phyloP scores from a whole-genome alignment of 2,329 filamentous ascomycete species.

The Elsinoe arachidis region DNA sequence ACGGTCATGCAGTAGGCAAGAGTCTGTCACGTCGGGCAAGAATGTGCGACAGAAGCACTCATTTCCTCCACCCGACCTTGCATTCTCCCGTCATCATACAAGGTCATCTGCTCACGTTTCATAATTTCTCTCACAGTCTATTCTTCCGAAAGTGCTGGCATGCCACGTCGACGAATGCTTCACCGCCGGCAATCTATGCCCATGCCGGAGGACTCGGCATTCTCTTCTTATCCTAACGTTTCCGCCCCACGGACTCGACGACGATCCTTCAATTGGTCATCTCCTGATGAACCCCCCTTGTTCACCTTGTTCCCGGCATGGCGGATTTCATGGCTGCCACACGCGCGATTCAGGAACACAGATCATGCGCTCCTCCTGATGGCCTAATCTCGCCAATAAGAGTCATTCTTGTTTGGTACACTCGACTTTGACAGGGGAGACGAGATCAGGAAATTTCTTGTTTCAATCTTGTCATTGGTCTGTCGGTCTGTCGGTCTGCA shows the following conservation, averaged over 20 bases:
- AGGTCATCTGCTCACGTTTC: slow-evolving; percentile 3
- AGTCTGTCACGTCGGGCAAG: not conserved
- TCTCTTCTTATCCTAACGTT: not conserved
- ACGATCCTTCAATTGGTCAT: not conserved
- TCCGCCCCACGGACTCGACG: not conserved
- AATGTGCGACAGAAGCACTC: not conserved
- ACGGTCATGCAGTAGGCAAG: not conserved
- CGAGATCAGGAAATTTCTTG: not conserved
- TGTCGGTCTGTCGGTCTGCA: not conserved
- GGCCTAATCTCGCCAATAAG: slow-evolving; percentile 1
- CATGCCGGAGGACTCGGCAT: not conserved
- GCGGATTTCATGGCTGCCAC: slow-evolving; percentile 2
- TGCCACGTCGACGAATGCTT: not conserved
- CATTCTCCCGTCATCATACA: not conserved
- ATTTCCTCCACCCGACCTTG: not conserved
- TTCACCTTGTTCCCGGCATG: not conserved
- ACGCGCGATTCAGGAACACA: slow-evolving; percentile 5
- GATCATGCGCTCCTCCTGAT: slow-evolving; percentile 4
- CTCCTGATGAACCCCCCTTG: not conserved
- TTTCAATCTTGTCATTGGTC: not conserved
- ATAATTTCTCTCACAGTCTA: not conserved
- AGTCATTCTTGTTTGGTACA: slow-evolving; percentile 4
- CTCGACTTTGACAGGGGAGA: slow-evolving; percentile 6
- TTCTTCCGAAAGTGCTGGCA: not conserved
- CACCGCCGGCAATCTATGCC: not conserved